Percentiles rank a stretch among this genome's conserved stretches.
Conservation (phyloP, 148 eudicot species). For the Oxyria digyna region DNA sequence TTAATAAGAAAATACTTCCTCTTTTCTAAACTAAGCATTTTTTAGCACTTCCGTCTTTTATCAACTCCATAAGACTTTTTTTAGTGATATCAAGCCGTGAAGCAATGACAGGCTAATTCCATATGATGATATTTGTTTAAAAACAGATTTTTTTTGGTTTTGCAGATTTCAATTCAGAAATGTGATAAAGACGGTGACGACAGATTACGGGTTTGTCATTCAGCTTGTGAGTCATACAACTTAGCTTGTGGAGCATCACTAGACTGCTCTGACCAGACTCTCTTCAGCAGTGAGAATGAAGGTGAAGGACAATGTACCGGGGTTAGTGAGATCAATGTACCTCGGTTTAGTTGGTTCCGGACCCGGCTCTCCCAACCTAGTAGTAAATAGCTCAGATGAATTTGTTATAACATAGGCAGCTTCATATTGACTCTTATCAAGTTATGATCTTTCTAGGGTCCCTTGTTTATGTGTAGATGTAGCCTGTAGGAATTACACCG, state of each 20-base stretch:
- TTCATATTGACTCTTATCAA: constrained; percentile 15
- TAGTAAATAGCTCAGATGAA: constrained; percentile 17
- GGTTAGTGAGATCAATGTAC: constrained; percentile 41
- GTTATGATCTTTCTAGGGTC: constrained; percentile 1
- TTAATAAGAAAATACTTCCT: too few species aligned
- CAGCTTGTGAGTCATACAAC: constrained; percentile 92
- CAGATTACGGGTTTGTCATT: constrained; percentile 85
- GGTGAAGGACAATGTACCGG: constrained; percentile 81
- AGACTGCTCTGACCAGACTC: constrained; percentile 93
- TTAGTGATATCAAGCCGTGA: too few species aligned
- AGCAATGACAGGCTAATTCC: neutral
- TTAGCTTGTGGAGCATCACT: constrained; percentile 86
- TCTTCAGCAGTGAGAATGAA: constrained; percentile 68
- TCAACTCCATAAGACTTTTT: too few species aligned
- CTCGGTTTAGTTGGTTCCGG: constrained; percentile 48
- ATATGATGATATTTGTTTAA: neutral
- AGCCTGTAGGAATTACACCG: neutral
- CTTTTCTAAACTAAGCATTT: too few species aligned
- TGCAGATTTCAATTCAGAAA: constrained; percentile 88
- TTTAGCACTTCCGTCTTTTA: too few species aligned
- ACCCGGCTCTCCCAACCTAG: constrained; percentile 15
- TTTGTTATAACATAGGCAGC: constrained; percentile 50
- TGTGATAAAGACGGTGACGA: constrained; percentile 89
- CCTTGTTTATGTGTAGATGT: constrained; percentile 2
- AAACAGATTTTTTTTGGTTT: neutral